These are phyloP conservation scores for Dimargaris cristalligena DNA, from an alignment of 192 early-diverging fungal genomes.

Conservation along the genomic window DNA sequence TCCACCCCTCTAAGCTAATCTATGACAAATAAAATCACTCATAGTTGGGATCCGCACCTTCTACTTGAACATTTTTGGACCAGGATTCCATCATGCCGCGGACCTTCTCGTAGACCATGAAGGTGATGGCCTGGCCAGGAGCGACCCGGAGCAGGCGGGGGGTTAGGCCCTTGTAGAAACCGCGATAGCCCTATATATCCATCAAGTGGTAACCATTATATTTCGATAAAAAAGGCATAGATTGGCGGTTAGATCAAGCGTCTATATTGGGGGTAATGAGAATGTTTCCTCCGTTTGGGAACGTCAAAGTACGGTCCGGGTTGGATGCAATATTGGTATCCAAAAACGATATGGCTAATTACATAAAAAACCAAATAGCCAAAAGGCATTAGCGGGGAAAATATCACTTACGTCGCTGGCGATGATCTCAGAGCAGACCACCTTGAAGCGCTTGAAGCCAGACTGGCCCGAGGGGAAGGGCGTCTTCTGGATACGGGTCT, in stretches of 20 bases:
- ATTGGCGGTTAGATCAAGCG: too few species aligned
- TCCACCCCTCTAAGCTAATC: too few species aligned
- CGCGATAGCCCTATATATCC: constrained; percentile 75
- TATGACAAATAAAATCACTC: too few species aligned
- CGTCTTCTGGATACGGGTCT: constrained; percentile 91
- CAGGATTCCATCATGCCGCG: constrained; percentile 46
- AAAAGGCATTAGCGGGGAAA: too few species aligned
- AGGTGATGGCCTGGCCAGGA: constrained; percentile 92
- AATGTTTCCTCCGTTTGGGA: too few species aligned
- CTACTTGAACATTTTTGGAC: neutral
- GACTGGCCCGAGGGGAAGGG: constrained; percentile 42
- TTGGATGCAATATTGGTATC: too few species aligned
- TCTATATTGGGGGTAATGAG: too few species aligned
- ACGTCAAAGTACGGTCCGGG: too few species aligned
- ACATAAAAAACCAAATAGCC: too few species aligned
- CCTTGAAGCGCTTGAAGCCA: constrained; percentile 62
- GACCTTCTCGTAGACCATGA: constrained; percentile 85
- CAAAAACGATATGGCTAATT: too few species aligned
- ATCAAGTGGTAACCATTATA: too few species aligned
- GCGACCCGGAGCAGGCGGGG: constrained; percentile 88
- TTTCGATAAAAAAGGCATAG: too few species aligned
- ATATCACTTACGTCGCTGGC: constrained; percentile 1
- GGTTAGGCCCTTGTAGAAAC: constrained; percentile 91
- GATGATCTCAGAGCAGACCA: constrained; percentile 57
- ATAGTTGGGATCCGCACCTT: neutral